These are phyloP conservation scores for Phytophthora sp. DNA, from an alignment of 352 stramenopile species.

Conservation along the genomic window DNA sequence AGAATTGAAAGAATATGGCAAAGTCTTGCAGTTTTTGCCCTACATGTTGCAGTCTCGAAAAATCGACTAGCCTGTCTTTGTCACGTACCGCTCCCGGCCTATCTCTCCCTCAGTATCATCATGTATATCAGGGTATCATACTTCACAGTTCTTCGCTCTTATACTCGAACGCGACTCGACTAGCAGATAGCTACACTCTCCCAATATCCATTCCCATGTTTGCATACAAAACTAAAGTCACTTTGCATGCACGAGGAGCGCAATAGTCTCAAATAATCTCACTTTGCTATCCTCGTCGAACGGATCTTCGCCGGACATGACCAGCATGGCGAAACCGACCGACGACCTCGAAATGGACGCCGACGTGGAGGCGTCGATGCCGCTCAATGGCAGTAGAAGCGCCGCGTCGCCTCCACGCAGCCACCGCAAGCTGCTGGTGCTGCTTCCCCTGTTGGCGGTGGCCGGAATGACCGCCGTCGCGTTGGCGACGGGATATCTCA, in stretches of 20 bases:
- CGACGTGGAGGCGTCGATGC: conserved; percentile 12
- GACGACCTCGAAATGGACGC: conserved; percentile 10
- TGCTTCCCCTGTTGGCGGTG: conserved; percentile 17
- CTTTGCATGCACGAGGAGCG: too few species aligned
- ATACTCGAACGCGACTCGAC: too few species aligned
- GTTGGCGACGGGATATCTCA: conserved; percentile 16
- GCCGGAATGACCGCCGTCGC: conserved; percentile 14
- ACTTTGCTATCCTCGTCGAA: neutral
- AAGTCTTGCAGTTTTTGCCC: too few species aligned
- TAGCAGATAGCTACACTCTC: too few species aligned
- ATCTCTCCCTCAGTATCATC: conserved; percentile 5
- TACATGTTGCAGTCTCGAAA: neutral
- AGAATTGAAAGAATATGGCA: too few species aligned
- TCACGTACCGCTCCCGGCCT: neutral
- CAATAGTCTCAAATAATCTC: too few species aligned
- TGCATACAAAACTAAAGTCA: too few species aligned
- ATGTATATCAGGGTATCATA: neutral
- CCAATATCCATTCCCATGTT: conserved; percentile 2
- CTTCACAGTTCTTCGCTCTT: neutral
- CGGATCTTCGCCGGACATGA: neutral
- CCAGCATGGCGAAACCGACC: neutral
- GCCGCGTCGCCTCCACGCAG: conserved; percentile 10
- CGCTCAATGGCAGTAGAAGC: conserved; percentile 10
- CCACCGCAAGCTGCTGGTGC: conserved; percentile 18
- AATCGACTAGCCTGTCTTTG: too few species aligned